These are phyloP conservation scores for Penicillium nordicum DNA, from an alignment of 2,329 filamentous ascomycete genomes.

Conservation along the genomic window DNA sequence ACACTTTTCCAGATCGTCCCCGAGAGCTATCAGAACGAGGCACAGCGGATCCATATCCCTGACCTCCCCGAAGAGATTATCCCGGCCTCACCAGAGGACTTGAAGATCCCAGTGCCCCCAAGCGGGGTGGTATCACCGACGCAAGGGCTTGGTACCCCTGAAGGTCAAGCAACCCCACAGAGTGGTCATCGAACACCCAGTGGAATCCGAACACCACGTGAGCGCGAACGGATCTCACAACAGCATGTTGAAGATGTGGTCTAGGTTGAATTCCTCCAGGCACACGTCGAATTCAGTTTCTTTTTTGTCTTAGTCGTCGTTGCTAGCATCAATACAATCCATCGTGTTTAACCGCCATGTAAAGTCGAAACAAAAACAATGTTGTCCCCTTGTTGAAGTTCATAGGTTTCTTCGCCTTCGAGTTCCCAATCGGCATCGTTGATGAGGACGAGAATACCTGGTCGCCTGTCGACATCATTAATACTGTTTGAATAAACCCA, in stretches of 20 bases:
- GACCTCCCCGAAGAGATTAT: slow-evolving; percentile 63
- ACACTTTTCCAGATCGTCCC: slow-evolving; percentile 70
- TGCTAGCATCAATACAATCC: neutral
- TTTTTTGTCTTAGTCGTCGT: neutral
- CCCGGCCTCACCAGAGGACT: slow-evolving; percentile 74
- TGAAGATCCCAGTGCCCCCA: slow-evolving; percentile 70
- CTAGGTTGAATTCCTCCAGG: slow-evolving; percentile 16
- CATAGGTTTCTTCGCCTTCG: slow-evolving; percentile 88
- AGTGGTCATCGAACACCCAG: slow-evolving; percentile 34
- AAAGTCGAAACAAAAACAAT: slow-evolving; percentile 95
- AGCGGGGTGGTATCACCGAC: slow-evolving; percentile 48
- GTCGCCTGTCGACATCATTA: slow-evolving; percentile 61
- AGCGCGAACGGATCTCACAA: slow-evolving; percentile 44
- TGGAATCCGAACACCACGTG: slow-evolving; percentile 38
- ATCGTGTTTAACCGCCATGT: slow-evolving; percentile 69
- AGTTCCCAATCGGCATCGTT: slow-evolving; percentile 99
- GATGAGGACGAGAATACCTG: slow-evolving; percentile 91
- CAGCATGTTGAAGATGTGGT: slow-evolving; percentile 47
- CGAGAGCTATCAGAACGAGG: slow-evolving; percentile 94
- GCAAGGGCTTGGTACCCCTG: slow-evolving; percentile 42
- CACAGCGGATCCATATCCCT: slow-evolving; percentile 84
- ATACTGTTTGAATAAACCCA: neutral
- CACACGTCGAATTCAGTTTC: neutral
- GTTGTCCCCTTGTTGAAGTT: slow-evolving; percentile 76
- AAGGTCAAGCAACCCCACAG: slow-evolving; percentile 44